A percentile compares a stretch with the other conserved stretches of the same genome.
Conservation (phyloP, 148 eudicot genomes). For the Oxyria digyna region DNA sequence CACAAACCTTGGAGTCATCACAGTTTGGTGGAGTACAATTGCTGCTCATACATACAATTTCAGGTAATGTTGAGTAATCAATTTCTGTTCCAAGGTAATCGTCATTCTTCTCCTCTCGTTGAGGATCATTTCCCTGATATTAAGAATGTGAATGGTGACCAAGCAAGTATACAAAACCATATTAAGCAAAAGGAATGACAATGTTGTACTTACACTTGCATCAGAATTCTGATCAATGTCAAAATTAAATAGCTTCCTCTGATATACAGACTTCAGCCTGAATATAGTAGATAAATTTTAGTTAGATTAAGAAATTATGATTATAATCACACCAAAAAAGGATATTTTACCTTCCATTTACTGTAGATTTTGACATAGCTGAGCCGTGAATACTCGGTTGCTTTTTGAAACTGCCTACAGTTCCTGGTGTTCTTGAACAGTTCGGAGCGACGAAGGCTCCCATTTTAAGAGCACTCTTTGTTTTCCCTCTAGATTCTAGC, state of each 20-base stretch:
- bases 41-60: conserved; percentile 1
- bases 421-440: conserved; percentile 33
- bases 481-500: conserved; percentile 87
- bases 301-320: neutral
- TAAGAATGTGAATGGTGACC: neutral
- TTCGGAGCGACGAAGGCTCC: conserved; percentile 37
- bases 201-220: conserved; percentile 21
- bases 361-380: conserved; percentile 12
- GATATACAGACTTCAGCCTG: conserved; percentile 24
- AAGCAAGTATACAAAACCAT: neutral
- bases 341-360: conserved; percentile 29
- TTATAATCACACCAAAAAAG: neutral
- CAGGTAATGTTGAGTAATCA: neutral
- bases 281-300: neutral
- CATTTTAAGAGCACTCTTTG: conserved; percentile 38
- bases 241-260: conserved; percentile 32
- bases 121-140: neutral
- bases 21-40: no score
- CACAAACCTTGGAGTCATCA: conserved; percentile 1
- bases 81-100: neutral
- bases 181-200: neutral
- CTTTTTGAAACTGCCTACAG: conserved; percentile 35
- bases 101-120: neutral
- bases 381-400: conserved; percentile 17
- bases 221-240: conserved; percentile 19